Evolutionary conservation across 352 stramenopile genomes (phyloP).

Genomic region (Phytophthora boehmeriae): DNA sequence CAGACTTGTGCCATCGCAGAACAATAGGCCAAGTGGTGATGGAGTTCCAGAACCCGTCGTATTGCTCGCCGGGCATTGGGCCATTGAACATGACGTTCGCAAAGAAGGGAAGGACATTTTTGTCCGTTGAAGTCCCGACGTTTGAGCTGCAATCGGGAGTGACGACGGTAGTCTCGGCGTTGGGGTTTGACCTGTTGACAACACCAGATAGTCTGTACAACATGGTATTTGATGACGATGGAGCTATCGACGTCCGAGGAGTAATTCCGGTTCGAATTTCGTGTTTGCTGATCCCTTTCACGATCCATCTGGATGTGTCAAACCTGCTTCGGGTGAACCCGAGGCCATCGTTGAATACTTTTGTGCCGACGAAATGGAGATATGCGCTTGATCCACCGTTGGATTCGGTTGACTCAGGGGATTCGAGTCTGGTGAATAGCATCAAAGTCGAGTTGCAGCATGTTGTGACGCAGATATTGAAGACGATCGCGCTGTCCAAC

Average conservation of each 20-base stretch:
- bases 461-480: slow-evolving; percentile 66
- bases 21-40: slow-evolving; percentile 59
- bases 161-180: slow-evolving; percentile 51
- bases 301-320: slow-evolving; percentile 63
- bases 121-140: slow-evolving; percentile 50
- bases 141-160: slow-evolving; percentile 62
- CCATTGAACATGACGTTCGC: slow-evolving; percentile 57
- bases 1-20: slow-evolving; percentile 68
- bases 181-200: slow-evolving; percentile 55
- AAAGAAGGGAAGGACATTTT: slow-evolving; percentile 58
- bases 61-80: slow-evolving; percentile 67
- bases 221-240: slow-evolving; percentile 51
- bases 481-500: slow-evolving; percentile 77
- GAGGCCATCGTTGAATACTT: neutral
- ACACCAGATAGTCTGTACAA: slow-evolving; percentile 52
- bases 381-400: slow-evolving; percentile 28
- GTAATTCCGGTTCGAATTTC: slow-evolving; percentile 59
- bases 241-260: slow-evolving; percentile 52
- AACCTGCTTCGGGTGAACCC: slow-evolving; percentile 36
- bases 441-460: slow-evolving; percentile 59
- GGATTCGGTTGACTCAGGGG: slow-evolving; percentile 11
- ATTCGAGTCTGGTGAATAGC: slow-evolving; percentile 33
- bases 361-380: slow-evolving; percentile 18
- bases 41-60: slow-evolving; percentile 77
- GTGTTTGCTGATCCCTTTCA: slow-evolving; percentile 79